Base-by-base conservation (phyloP, 345 rosid species). In the Garcia nutans region DNA sequence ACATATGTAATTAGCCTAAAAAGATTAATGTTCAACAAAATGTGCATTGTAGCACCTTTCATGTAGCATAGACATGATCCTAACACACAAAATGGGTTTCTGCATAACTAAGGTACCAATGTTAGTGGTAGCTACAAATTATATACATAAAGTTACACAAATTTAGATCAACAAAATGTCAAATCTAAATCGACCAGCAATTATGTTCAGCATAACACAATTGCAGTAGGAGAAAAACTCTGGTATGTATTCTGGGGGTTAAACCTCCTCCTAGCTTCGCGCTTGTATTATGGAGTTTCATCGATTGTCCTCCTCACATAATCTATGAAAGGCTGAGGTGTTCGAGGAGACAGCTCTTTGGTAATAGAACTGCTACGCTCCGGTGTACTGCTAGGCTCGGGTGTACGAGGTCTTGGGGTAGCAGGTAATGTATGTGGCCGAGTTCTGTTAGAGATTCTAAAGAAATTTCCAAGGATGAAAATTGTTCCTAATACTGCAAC, bases 311-410 rank as follows among this genome's bases (percentile, higher is more conserved):
- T 89, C 79, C 93, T 86, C 74, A 93, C 91, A 57, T 92, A 93
- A 37, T 92, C 97, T 68, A 95, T 80, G 54, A 90, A 95, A 2
- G 97, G 97, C 79, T 88, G 92, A 3, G 99, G 99, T 31, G 97
- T 94, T 80, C 85, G 83, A 0, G 97, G 99, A 47, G 97, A 88
- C 73, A 85, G 85, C 23, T 94, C 97, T 8, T 68, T 79, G 57
- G 76, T 68, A 68, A 65, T 66, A n/a, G 87, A 82, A 71, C 84
- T 86, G 75, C 87, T 75, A 17, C 84, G 86, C 19, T 72, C 88
- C 0, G 97, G 97, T 28, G 93, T 89, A 20, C 41, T 86, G 75
- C 87, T 75, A 17, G 83, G 86, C 19, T 72, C 88, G 0, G 97
- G 97, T 28, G 93, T 89, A 20, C 41, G 70, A 10, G 90, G 91